phyloP scores from a whole-genome alignment of 768 basidiomycete genomes.

The Hygrocybe coccinea region DNA sequence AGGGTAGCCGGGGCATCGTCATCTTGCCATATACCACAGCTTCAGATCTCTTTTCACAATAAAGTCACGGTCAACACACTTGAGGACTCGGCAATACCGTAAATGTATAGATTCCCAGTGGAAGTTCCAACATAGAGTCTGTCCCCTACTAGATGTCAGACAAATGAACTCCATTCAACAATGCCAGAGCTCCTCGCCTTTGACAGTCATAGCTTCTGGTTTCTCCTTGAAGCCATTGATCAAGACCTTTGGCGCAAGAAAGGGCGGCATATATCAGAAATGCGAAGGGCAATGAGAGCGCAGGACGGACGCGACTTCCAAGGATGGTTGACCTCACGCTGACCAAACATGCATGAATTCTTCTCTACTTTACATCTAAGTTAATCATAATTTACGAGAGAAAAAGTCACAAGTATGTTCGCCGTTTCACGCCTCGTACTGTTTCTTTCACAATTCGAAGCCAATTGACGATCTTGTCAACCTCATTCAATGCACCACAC shows the following conservation, averaged over 20 bases:
- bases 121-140: conserved; percentile 38
- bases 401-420: conserved; percentile 36
- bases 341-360: too few species aligned
- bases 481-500: conserved; percentile 55
- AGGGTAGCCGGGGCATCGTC: conserved; percentile 35
- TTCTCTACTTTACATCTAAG: too few species aligned
- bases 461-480: conserved; percentile 58
- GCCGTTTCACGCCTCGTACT: conserved; percentile 50
- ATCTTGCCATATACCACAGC: conserved; percentile 12
- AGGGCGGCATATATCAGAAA: conserved; percentile 33
- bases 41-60: neutral
- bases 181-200: conserved; percentile 30
- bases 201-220: conserved; percentile 42
- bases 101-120: conserved; percentile 35
- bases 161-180: neutral
- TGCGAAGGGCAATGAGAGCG: neutral
- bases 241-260: conserved; percentile 30
- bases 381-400: too few species aligned
- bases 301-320: neutral
- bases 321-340: too few species aligned
- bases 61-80: conserved; percentile 28
- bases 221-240: conserved; percentile 46
- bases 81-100: conserved; percentile 34
- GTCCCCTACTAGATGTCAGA: conserved; percentile 35
- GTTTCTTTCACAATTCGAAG: conserved; percentile 61